phyloP scores from a whole-genome alignment of 768 basidiomycete genomes.

The Kondoa malvinella region DNA sequence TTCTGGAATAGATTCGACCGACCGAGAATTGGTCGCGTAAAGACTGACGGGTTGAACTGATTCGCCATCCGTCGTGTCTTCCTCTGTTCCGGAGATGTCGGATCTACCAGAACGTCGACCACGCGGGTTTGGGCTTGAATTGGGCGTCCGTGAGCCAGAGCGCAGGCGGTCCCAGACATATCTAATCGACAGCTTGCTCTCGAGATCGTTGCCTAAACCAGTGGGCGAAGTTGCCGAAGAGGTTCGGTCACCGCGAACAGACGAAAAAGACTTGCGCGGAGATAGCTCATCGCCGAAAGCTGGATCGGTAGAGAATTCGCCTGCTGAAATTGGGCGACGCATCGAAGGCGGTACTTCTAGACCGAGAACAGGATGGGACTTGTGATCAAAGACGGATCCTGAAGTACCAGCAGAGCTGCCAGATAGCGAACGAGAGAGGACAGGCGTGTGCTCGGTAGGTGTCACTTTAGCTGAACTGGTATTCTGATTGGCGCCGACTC shows the following conservation, averaged over 20 bases:
- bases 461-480: neutral
- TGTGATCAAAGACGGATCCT: neutral
- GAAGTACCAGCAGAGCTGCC: constrained; percentile 1
- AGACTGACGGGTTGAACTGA: neutral
- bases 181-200: neutral
- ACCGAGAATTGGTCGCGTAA: neutral
- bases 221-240: neutral
- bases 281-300: neutral
- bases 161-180: constrained; percentile 9
- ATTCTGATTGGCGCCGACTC: neutral
- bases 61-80: neutral
- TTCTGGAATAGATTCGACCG: neutral
- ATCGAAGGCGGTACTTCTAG: neutral
- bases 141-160: constrained; percentile 15
- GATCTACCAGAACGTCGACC: neutral
- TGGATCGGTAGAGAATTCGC: neutral
- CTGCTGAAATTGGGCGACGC: neutral
- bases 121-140: neutral
- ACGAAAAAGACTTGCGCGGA: constrained; percentile 5
- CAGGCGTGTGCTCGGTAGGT: neutral
- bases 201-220: constrained; percentile 2
- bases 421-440: constrained; percentile 1
- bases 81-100: neutral
- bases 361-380: neutral
- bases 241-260: neutral